Evolutionary conservation across 2,329 filamentous ascomycete species (phyloP), one percentile per base, ranked within the genome.

Genomic region (Conoideocrella luteorostrata): DNA sequence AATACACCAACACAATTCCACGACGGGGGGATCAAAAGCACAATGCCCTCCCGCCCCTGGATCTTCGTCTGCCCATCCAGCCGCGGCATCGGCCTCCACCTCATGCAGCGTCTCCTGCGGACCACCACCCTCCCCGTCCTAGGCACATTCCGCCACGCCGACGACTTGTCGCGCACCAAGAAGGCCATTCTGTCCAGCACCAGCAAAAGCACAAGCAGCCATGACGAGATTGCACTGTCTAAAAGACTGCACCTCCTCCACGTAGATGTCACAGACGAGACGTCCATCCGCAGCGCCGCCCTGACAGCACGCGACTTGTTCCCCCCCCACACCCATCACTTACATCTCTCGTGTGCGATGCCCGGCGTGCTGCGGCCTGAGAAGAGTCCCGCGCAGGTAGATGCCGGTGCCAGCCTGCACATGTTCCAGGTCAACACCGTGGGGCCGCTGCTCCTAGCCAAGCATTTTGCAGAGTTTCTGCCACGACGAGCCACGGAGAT

Each of bases 381-480:
- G 58, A 88, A 84, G 60, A 78, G 79, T 1, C 84, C 82, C 0
- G 53, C 64, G 0, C 81, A 86, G 54, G 75, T 93, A 45, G 68
- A 83, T 46, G 74, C 77, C 46, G 69, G 68, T 17, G 59, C 70
- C 28, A 79, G 84, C 15, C 66, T 86, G n/a, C 66, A 79, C 36
- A 88, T 78, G n/a, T 83, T 88, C 62, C 72, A 73, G 41, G 77
- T 86, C 47, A 94, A 93, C 60, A 72, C 81, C 0, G 67, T 93
- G 3, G 86, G 86, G 0, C 85, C 86, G 1, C 69, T 93, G 56
- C 68, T 93, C 43, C 71, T 91, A 45, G 76, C 87, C 57, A 93
- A 93, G 63, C 80, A 88, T 62, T 86, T 93, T 53, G 70, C 72
- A 0, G 67, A 68, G 0, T 83, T 90, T 54, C 69, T 93, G 4